Conservation (phyloP, 768 basidiomycete species). For the Leccinum disarticulatum region DNA sequence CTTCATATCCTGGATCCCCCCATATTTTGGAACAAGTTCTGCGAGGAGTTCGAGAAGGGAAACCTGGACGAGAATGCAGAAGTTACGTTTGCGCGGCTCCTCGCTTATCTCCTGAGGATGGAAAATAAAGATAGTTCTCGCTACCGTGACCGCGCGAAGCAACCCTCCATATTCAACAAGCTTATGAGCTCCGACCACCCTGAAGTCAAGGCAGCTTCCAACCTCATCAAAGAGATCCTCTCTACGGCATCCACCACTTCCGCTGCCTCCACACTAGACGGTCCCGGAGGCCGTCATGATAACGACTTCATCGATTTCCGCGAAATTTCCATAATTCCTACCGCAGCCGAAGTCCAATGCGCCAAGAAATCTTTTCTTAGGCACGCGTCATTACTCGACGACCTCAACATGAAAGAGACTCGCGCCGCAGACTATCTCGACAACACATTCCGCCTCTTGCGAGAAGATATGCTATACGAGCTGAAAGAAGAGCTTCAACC, state of each 20-base stretch:
- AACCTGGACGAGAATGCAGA: constrained; percentile 37
- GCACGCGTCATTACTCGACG: constrained; percentile 42
- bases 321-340: constrained; percentile 61
- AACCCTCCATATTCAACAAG: constrained; percentile 27
- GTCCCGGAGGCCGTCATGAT: constrained; percentile 67
- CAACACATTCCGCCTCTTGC: constrained; percentile 62
- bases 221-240: constrained; percentile 42
- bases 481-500: constrained; percentile 56
- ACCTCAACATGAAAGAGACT: constrained; percentile 36
- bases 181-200: constrained; percentile 26
- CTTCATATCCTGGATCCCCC: constrained; percentile 47
- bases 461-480: constrained; percentile 63
- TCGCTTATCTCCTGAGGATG: constrained; percentile 47
- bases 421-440: constrained; percentile 55
- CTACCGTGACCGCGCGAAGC: constrained; percentile 41
- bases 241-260: constrained; percentile 26
- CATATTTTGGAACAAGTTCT: constrained; percentile 48
- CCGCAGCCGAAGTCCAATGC: constrained; percentile 54
- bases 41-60: constrained; percentile 35
- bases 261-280: constrained; percentile 16
- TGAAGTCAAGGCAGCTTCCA: constrained; percentile 31
- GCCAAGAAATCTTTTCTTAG: constrained; percentile 49
- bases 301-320: constrained; percentile 66
- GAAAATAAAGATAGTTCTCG: constrained; percentile 33
- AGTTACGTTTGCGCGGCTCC: constrained; percentile 45